Percentiles rank a stretch among this genome's conserved stretches.
These are phyloP conservation scores for Huntiella savannae DNA, from an alignment of 2,329 filamentous ascomycete genomes.

Conservation along the genomic window DNA sequence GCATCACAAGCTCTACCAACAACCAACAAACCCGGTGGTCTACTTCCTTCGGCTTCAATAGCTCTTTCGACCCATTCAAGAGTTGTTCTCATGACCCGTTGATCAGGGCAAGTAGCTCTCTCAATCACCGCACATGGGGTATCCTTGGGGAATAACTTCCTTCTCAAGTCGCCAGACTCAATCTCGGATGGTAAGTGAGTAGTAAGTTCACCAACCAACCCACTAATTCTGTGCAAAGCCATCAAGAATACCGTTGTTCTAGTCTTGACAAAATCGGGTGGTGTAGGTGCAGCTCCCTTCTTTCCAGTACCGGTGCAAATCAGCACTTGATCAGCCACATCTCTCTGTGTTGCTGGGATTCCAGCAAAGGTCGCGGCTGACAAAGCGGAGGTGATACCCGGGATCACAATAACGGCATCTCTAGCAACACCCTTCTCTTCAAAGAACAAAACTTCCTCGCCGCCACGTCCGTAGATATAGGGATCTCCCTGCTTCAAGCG, in stretches of 20 bases:
- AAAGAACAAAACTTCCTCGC: constrained; percentile 83
- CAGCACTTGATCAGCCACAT: constrained; percentile 78
- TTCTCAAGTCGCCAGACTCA: constrained; percentile 15
- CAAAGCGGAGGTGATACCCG: constrained; percentile 77
- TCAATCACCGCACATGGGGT: constrained; percentile 89
- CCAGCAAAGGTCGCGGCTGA: constrained; percentile 73
- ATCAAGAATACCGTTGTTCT: constrained; percentile 88
- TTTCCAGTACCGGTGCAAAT: constrained; percentile 93
- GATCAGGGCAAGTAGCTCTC: constrained; percentile 81
- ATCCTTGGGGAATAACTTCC: constrained; percentile 45
- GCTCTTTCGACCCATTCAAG: constrained; percentile 61
- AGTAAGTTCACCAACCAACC: constrained; percentile 54
- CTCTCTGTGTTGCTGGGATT: constrained; percentile 75
- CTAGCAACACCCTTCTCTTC: constrained; percentile 42
- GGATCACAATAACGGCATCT: constrained; percentile 50
- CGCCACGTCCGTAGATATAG: constrained; percentile 86
- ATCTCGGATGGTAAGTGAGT: constrained; percentile 17
- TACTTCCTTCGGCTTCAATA: constrained; percentile 71
- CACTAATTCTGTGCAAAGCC: constrained; percentile 70
- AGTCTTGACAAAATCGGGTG: constrained; percentile 56
- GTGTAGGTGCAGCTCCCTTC: constrained; percentile 66
- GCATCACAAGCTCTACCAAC: constrained; percentile 72
- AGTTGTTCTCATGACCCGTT: constrained; percentile 78
- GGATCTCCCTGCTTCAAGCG: constrained; percentile 92
- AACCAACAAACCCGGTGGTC: constrained; percentile 75